Evolutionary conservation across 1,139 yeast species (phyloP), one percentile per base, ranked within the genome.

Genomic region (Diutina mesorugosa): DNA sequence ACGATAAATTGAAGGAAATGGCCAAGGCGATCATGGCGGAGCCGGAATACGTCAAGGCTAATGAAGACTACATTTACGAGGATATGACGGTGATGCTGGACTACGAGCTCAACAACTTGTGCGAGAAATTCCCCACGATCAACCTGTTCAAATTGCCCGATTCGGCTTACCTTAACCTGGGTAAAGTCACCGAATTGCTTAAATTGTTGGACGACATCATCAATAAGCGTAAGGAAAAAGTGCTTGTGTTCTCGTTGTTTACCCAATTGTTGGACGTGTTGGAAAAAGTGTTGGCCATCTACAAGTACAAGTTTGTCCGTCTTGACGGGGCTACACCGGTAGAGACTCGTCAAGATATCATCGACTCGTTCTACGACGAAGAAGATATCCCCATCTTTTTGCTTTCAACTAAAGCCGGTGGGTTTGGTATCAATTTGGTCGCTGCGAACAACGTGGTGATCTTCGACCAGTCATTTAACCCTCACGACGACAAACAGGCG

Each of bases 21-120:
- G 79, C 97, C 52, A 78, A 76, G 60, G 82, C 77, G 29, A 90
- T 93, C 56, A 84, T 88, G 85, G 77, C 76, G 57, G 97, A 91
- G 64, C 90, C 90, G 1, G 84, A 81, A 58, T 93, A 93, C 69
- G 72, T 70, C 1, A 82, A 78, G 58, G 97, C 98, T 26, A 90
- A 89, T 67, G 73, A 77, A 60, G 73, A 79, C 51, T 91, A 78
- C 65, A 90, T 93, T 58, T 81, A 68, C 64, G 99, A 93, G 70
- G 99, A 93, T 68, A 91, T 93, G 98, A 83, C 84, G 66, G 90
- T 87, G n/a, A 90, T 95, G 97, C 80, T 89, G 12, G 99, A 93
- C 72, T 87, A 81, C 67, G 99, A 95, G 69, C 77, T 93, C 58
- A 84, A 90, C 65, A 74, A 76, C 38, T 72, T 93, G 58, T 90